Conservation (phyloP, 73 alveolate genomes). For the Breviolum minutum region DNA sequence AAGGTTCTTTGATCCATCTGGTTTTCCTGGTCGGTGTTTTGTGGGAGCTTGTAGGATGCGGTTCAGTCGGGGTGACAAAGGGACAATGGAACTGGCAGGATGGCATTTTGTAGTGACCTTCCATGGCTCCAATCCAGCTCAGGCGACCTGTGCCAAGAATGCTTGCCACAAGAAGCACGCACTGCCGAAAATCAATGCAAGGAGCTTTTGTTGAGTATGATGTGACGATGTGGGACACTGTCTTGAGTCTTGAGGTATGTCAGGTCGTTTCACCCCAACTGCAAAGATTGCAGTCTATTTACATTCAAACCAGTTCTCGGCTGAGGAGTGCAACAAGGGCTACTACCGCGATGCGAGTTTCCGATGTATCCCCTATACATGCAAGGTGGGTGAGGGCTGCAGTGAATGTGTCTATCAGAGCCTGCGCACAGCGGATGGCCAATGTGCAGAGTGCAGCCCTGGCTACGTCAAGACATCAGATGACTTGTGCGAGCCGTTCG, state of each 20-base stretch:
- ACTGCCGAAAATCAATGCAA: slow-evolving; percentile 20
- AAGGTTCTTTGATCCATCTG: background rate
- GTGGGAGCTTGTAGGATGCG: no score
- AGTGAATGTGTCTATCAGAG: slow-evolving; percentile 28
- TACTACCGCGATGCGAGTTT: slow-evolving; percentile 29
- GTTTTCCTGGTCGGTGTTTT: background rate
- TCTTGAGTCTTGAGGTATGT: background rate
- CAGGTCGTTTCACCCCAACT: background rate
- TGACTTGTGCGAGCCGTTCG: slow-evolving; percentile 44
- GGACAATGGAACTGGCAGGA: no score
- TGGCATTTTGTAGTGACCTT: no score
- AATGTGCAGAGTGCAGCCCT: slow-evolving; percentile 62
- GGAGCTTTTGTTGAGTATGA: background rate
- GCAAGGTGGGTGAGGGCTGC: slow-evolving; percentile 52
- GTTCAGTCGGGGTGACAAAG: no score
- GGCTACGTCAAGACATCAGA: slow-evolving; percentile 53
- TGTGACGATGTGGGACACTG: no score
- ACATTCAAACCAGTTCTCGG: no score
- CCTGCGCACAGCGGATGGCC: slow-evolving; percentile 67
- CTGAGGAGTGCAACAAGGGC: slow-evolving; percentile 66
- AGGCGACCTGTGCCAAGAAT: slow-evolving; percentile 52
- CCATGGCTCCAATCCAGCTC: no score
- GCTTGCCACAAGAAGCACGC: slow-evolving; percentile 42
- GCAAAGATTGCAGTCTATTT: background rate
- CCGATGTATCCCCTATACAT: slow-evolving; percentile 26